Conservation (phyloP, 352 stramenopile genomes). For the Pythium phragmitis region DNA sequence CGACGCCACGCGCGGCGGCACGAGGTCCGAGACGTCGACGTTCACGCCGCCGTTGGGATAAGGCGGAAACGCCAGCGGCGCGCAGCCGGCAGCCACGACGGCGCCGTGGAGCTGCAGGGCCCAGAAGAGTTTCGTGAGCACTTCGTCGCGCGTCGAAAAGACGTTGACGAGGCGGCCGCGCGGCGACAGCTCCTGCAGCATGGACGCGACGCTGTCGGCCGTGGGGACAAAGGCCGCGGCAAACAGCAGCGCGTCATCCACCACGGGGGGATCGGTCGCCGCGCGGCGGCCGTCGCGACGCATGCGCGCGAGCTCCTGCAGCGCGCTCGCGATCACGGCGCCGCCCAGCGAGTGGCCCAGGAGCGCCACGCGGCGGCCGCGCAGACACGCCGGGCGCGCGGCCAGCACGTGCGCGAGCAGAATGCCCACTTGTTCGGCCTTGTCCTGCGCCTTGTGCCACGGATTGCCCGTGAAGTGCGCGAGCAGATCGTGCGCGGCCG, state of each 20-base stretch:
- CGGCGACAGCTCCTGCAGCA: conserved; percentile 40
- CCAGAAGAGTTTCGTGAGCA: conserved; percentile 79
- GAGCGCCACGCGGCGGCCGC: conserved; percentile 58
- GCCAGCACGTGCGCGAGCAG: conserved; percentile 69
- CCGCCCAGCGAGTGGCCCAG: conserved; percentile 81
- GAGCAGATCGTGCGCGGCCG: conserved; percentile 48
- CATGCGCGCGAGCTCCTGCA: conserved; percentile 66
- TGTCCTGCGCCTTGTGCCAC: conserved; percentile 82
- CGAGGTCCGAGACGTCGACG: conserved; percentile 69
- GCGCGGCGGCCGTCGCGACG: conserved; percentile 17
- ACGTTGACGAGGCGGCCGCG: conserved; percentile 74
- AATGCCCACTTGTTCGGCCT: conserved; percentile 74
- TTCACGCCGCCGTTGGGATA: conserved; percentile 33
- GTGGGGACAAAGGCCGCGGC: conserved; percentile 64
- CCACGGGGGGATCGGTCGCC: conserved; percentile 20
- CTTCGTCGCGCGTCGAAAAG: conserved; percentile 68
- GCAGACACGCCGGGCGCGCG: conserved; percentile 44
- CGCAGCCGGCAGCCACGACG: conserved; percentile 53
- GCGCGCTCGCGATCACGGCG: conserved; percentile 66
- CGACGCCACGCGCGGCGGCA: conserved; percentile 54
- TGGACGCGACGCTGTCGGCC: conserved; percentile 32
- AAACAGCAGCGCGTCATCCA: conserved; percentile 67
- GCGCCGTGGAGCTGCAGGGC: conserved; percentile 49
- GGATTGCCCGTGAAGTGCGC: conserved; percentile 80
- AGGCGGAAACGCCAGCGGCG: conserved; percentile 29